Conservation (phyloP, 106 monocot species). For the Vanilla planifolia region DNA sequence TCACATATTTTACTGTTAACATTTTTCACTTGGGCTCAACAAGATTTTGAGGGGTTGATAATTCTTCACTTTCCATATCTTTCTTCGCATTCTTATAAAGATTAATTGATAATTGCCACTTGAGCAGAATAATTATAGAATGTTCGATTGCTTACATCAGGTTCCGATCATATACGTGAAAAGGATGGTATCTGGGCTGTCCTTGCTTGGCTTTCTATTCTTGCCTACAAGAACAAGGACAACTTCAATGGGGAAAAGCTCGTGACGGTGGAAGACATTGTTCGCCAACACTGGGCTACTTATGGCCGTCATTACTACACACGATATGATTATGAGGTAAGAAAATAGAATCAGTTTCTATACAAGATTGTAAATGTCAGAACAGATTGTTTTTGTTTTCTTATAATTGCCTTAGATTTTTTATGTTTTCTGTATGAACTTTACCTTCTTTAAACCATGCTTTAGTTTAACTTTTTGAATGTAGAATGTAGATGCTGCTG, state of each 20-base stretch:
- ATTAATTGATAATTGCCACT: slow-evolving; percentile 11
- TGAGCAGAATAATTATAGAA: slow-evolving; percentile 17
- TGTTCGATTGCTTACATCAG: slow-evolving; percentile 19
- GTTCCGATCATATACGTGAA: slow-evolving; percentile 86
- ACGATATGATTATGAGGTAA: slow-evolving; percentile 97
- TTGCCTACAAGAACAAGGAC: slow-evolving; percentile 83
- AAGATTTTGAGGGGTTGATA: neutral
- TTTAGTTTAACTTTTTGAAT: slow-evolving; percentile 6
- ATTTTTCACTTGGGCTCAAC: neutral
- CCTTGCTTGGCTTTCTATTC: slow-evolving; percentile 37
- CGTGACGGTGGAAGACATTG: slow-evolving; percentile 44
- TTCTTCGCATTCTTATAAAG: slow-evolving; percentile 77
- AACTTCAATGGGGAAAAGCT: slow-evolving; percentile 59
- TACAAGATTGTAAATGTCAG: neutral
- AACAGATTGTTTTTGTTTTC: neutral
- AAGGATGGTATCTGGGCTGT: slow-evolving; percentile 99
- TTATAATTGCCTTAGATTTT: neutral
- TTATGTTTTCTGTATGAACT: neutral
- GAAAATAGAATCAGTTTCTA: neutral
- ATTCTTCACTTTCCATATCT: slow-evolving; percentile 30
- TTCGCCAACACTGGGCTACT: slow-evolving; percentile 44
- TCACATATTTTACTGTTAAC: too few species aligned
- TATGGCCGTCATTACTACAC: slow-evolving; percentile 99
- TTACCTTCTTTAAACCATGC: too few species aligned
- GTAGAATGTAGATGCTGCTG: slow-evolving; percentile 89